Conservation (phyloP, 257 asterid genomes). For the Jacaranda mimosifolia region DNA sequence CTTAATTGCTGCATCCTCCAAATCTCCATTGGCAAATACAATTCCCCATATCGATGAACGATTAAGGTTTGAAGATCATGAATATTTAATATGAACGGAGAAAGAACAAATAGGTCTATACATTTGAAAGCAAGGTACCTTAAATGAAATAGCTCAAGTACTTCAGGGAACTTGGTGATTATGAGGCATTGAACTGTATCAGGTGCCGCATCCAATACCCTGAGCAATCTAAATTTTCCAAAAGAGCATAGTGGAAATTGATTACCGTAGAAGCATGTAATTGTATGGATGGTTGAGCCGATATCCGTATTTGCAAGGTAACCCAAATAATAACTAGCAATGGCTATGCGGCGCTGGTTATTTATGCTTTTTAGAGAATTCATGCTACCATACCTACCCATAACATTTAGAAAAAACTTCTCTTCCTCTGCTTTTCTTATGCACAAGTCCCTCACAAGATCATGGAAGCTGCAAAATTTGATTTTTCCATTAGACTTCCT, state of each 20-base stretch:
- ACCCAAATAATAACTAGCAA: too few species aligned
- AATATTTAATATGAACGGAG: constrained; percentile 3
- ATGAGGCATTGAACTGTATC: too few species aligned
- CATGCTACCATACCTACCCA: background rate
- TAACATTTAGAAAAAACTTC: background rate
- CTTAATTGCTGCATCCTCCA: constrained; percentile 16
- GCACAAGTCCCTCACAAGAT: constrained; percentile 3
- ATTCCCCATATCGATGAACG: background rate
- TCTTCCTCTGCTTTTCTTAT: too few species aligned
- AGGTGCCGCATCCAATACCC: background rate
- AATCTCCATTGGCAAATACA: background rate
- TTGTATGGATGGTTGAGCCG: background rate
- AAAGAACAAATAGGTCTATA: background rate
- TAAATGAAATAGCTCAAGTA: background rate
- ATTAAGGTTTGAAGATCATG: constrained; percentile 28
- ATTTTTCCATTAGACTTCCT: background rate
- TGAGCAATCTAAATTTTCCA: background rate
- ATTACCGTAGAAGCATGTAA: background rate
- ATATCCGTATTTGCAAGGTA: background rate
- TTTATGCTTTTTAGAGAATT: too few species aligned
- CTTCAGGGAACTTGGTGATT: background rate
- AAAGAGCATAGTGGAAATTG: background rate
- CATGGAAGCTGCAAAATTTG: constrained; percentile 17
- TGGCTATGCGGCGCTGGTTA: background rate
- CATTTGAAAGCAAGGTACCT: constrained; percentile 16